A percentile compares a stretch with the other conserved stretches of the same genome.
phyloP scores from a whole-genome alignment of 2,329 filamentous ascomycete species.

The Cladobotryum protrusum region DNA sequence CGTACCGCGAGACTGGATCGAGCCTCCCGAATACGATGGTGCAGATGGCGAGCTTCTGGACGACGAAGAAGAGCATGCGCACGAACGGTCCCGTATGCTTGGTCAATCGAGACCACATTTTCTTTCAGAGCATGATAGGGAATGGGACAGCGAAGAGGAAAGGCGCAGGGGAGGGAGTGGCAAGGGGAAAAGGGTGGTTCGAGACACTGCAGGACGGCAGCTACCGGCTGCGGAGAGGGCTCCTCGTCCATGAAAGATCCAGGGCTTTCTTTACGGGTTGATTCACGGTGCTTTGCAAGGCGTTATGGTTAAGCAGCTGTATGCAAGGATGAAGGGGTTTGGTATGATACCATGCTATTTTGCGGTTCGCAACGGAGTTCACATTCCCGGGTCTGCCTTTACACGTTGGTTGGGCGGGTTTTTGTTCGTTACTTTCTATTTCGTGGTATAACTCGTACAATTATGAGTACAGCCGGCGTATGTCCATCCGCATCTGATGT shows the following conservation, averaged over 20 bases:
- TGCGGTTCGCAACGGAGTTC: slow-evolving; percentile 3
- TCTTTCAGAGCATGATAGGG: slow-evolving; percentile 23
- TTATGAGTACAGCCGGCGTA: slow-evolving; percentile 27
- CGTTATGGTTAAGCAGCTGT: slow-evolving; percentile 18
- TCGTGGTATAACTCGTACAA: slow-evolving; percentile 30
- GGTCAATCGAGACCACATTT: slow-evolving; percentile 30
- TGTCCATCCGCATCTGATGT: slow-evolving; percentile 5
- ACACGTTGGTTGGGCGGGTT: neutral
- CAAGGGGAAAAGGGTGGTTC: slow-evolving; percentile 39
- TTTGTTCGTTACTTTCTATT: slow-evolving; percentile 9
- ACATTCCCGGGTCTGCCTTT: neutral
- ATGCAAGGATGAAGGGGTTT: slow-evolving; percentile 14
- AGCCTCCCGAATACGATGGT: slow-evolving; percentile 68
- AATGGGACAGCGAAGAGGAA: slow-evolving; percentile 43
- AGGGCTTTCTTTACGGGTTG: neutral
- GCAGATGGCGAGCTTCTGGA: slow-evolving; percentile 64
- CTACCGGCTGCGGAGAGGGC: slow-evolving; percentile 49
- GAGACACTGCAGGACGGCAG: slow-evolving; percentile 45
- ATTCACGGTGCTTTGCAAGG: slow-evolving; percentile 10
- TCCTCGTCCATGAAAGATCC: slow-evolving; percentile 25
- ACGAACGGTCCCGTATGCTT: slow-evolving; percentile 56
- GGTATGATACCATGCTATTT: slow-evolving; percentile 22
- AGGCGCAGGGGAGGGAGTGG: slow-evolving; percentile 32
- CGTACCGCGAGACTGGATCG: slow-evolving; percentile 76
- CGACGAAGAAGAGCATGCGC: slow-evolving; percentile 43